phyloP scores from a whole-genome alignment of 371 early-diverging fungal species.

The Apophysomyces variabilis region DNA sequence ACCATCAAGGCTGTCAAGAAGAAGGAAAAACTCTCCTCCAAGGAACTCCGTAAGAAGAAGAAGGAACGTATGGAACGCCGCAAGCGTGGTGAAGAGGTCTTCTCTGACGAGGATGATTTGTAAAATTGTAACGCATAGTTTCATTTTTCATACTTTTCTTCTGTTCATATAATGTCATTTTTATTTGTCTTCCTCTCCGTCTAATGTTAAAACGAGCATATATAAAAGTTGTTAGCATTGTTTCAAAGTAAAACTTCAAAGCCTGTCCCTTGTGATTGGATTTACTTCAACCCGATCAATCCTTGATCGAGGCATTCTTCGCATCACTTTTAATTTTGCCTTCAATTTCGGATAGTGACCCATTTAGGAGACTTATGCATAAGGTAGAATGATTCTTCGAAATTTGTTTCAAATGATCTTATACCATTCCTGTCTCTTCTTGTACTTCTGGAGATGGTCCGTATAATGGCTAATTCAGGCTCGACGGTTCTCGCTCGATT shows the following conservation, averaged over 20 bases:
- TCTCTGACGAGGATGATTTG: constrained; percentile 43
- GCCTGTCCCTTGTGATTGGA: too few species aligned
- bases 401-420: too few species aligned
- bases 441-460: too few species aligned
- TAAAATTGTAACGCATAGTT: constrained; percentile 22
- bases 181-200: not conserved
- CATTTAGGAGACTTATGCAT: too few species aligned
- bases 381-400: too few species aligned
- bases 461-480: too few species aligned
- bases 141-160: constrained; percentile 8
- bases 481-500: too few species aligned
- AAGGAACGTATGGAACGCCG: constrained; percentile 58
- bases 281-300: too few species aligned
- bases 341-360: too few species aligned
- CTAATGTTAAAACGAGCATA: constrained; percentile 8
- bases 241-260: not conserved
- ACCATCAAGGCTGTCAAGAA: constrained; percentile 51
- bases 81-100: constrained; percentile 59
- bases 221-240: constrained; percentile 9
- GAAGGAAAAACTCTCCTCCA: constrained; percentile 53
- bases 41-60: constrained; percentile 58
- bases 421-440: too few species aligned
- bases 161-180: constrained; percentile 6
- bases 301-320: too few species aligned
- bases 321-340: too few species aligned